Evolutionary conservation across 306 rosid genomes (phyloP), one percentile per base, ranked within the genome.

Genomic region (Biancaea sappan): DNA sequence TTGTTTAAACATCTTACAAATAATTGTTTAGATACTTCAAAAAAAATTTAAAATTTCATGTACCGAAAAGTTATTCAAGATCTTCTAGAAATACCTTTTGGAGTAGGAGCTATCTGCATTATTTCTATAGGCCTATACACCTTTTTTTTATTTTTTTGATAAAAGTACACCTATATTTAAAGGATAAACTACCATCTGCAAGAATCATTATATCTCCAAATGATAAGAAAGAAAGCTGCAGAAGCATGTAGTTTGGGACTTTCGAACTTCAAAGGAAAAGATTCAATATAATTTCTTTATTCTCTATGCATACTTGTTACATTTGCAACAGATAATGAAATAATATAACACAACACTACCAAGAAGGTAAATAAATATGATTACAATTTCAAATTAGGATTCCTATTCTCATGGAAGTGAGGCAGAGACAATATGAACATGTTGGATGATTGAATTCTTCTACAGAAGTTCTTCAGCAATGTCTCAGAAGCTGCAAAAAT

Each of bases 401-500:
- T 47, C 12, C 12, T 18, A 50, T 19, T 50, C 56, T 50, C 25
- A 1, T 18, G 56, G 18, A 50, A 16, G 37, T 4, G 37, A 47
- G 5, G 2, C 16, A 22, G 44, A 29, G 26, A 69, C 63, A 69
- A 25, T 75, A 75, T 64, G 25, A 71, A 71, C 71, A 71, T 60
- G 14, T 61, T 51, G 52, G 56, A 74, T 59, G 60, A 71, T 54
- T 35, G 70, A 14, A 21, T 26, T 34, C 2, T 28, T 63, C 46
- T 50, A 14, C 4, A 21, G 43, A 34, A 34, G 18, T 40, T 41
- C 70, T 6, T 41, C 34, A 13, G 32, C 31, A 14, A 12, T 3
- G 51, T 43, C 38, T 65, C 71, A 66, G 53, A 57, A 79, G 54
- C 75, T 48, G 69, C 31, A 66, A 73, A 44, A 26, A 46, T 56